Evolutionary conservation across 2,329 filamentous ascomycete genomes (phyloP).

Genomic region (Tolypocladium tropicale): DNA sequence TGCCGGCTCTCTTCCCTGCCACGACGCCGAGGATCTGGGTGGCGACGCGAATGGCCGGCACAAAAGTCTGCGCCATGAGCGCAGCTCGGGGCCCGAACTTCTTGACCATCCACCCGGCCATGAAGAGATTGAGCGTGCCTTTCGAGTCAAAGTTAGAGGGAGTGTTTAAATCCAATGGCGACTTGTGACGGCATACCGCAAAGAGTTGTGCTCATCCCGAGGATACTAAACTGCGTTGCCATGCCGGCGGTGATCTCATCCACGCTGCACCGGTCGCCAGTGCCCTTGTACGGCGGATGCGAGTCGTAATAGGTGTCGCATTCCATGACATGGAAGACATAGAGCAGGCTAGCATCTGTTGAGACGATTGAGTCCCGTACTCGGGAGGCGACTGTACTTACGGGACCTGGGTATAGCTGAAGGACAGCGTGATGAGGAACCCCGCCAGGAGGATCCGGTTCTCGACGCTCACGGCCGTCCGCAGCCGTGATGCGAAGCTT

Average conservation of each 20-base stretch:
- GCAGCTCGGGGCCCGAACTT: slow-evolving; percentile 52
- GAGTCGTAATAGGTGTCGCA: slow-evolving; percentile 58
- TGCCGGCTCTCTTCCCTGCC: slow-evolving; percentile 50
- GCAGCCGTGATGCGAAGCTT: not conserved
- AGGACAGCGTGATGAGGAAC: slow-evolving; percentile 46
- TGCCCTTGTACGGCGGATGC: slow-evolving; percentile 38
- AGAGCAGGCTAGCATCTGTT: slow-evolving; percentile 32
- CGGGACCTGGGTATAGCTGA: slow-evolving; percentile 40
- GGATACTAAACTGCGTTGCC: slow-evolving; percentile 51
- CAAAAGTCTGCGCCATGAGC: slow-evolving; percentile 51
- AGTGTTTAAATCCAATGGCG: not conserved
- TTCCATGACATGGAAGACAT: slow-evolving; percentile 61
- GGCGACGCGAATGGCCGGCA: slow-evolving; percentile 52
- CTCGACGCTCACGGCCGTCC: slow-evolving; percentile 18
- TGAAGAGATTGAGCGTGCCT: slow-evolving; percentile 52
- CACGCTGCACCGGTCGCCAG: slow-evolving; percentile 45
- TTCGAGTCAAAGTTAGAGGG: not conserved
- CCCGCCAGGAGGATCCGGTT: slow-evolving; percentile 45
- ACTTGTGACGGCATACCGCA: slow-evolving; percentile 35
- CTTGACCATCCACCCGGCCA: slow-evolving; percentile 59
- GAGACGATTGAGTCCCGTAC: not conserved
- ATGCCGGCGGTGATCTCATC: slow-evolving; percentile 55
- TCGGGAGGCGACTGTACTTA: slow-evolving; percentile 16
- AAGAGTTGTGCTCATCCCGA: slow-evolving; percentile 57
- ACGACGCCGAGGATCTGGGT: slow-evolving; percentile 56